Evolutionary conservation across 306 rosid genomes (phyloP).

Genomic region (Cotoneaster glaucophyllus): DNA sequence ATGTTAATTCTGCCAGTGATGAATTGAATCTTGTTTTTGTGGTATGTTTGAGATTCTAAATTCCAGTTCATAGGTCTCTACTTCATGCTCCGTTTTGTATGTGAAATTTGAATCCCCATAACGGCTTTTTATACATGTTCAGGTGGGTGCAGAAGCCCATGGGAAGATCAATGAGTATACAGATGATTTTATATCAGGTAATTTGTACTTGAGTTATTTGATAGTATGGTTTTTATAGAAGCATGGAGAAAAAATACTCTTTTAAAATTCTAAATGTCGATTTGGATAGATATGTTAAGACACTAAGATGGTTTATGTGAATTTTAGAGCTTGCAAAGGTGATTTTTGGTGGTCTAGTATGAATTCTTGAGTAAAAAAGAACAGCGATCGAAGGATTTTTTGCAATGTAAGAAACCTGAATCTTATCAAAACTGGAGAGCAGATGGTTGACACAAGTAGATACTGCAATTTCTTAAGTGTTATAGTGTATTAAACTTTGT

Average conservation of each 20-base stretch:
- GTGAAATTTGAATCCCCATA: neutral
- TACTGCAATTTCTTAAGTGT: no score
- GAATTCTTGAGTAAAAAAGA: neutral
- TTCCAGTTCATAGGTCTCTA: neutral
- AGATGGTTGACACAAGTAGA: neutral
- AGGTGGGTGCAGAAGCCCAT: slow-evolving; percentile 7
- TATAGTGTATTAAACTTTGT: no score
- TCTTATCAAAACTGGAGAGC: neutral
- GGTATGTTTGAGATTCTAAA: slow-evolving; percentile 21
- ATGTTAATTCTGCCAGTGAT: slow-evolving; percentile 4
- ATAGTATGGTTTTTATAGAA: neutral
- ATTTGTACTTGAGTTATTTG: neutral
- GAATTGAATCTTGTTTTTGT: slow-evolving; percentile 21
- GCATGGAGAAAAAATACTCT: no score
- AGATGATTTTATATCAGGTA: slow-evolving; percentile 13
- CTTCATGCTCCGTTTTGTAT: neutral
- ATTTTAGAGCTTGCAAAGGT: neutral
- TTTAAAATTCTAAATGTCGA: no score
- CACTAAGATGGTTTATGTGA: neutral
- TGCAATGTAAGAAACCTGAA: neutral
- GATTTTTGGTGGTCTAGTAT: neutral
- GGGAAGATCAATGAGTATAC: slow-evolving; percentile 2
- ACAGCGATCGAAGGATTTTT: neutral
- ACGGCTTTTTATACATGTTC: neutral
- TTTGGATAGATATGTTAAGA: neutral